phyloP scores from a whole-genome alignment of 805 yeast species.

The Kregervanrija pseudodelftensis region DNA sequence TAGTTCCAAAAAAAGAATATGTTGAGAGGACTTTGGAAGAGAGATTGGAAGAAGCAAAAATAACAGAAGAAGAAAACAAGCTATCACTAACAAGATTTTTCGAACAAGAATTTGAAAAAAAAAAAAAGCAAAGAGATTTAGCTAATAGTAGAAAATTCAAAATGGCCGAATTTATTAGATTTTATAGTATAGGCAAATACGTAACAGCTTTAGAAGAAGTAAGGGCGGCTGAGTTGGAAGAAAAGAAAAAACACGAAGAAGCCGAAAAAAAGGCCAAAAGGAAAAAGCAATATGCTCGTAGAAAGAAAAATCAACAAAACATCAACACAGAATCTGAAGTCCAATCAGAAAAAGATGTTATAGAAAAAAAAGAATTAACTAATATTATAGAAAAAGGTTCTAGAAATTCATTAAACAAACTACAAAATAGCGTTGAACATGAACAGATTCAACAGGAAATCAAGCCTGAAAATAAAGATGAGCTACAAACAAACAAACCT shows the following conservation, averaged over 20 bases:
- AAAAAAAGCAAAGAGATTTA: conserved; percentile 67
- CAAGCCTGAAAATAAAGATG: no score
- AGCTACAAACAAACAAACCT: no score
- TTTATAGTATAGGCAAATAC: conserved; percentile 37
- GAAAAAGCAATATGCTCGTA: conserved; percentile 10
- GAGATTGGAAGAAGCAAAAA: conserved; percentile 71
- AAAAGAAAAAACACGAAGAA: conserved; percentile 29
- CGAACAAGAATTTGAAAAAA: conserved; percentile 78
- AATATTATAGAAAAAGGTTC: no score
- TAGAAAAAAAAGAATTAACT: not conserved
- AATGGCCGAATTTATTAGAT: conserved; percentile 53
- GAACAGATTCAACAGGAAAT: no score
- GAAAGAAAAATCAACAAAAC: conserved; percentile 1
- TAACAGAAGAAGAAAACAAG: conserved; percentile 73
- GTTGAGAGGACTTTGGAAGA: conserved; percentile 62
- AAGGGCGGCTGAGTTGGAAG: conserved; percentile 33
- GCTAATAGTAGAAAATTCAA: conserved; percentile 58
- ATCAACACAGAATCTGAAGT: not conserved
- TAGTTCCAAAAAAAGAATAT: conserved; percentile 28
- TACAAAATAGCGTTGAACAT: no score
- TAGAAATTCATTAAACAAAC: no score
- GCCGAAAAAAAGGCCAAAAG: conserved; percentile 32
- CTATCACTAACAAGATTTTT: conserved; percentile 68
- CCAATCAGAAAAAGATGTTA: not conserved
- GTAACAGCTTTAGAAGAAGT: conserved; percentile 63